Base-by-base conservation (phyloP, 2,329 filamentous ascomycete species). In the Aspergillus sp. region DNA sequence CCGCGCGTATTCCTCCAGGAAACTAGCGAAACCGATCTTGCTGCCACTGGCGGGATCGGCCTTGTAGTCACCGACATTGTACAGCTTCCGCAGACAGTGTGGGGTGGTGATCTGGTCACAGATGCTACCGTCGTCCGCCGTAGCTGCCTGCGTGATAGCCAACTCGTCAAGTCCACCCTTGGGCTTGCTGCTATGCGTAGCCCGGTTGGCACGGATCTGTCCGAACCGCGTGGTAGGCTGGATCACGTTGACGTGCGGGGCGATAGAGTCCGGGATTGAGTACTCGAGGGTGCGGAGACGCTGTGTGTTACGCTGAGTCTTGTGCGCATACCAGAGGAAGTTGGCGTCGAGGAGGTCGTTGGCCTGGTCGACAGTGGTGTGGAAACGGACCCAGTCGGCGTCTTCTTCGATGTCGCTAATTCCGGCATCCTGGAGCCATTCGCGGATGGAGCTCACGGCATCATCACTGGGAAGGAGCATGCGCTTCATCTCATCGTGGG, bases 1-100 rank as follows among this genome's bases (percentile, higher is more conserved):
- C 22, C 71, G 72, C 2, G 74, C 74, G 45, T 74, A 75, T 49
- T 77, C 63, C 53, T 76, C 73, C 3, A 78, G 59, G 53, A 70
- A 78, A 17, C 73, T 74, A 43, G 64, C 67, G 22, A 77, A 74
- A 9, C 65, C 73, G 25, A 77, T 58, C 41, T 65, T 67, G 53
- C 64, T 69, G 19, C 66, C 65, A 9, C 64, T 63, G 7, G 59
- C 49, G 6, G 62, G 58, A 20, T 66, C 63, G 9, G 70, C 60
- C 27, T 68, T 58, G 57, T 69, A 71, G 41, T 69, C 63, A 7
- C 67, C 66, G 44, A 74, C 65, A 43, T 71, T 68, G 64, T 78
- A 78, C 23, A 78, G 58, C 33, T 72, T 63, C 49, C 70, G 70
- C 5, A 78, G 62, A 48, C 75, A 78, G 27, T 65, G 53, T 0